A percentile compares a stretch with the other conserved stretches of the same genome.
Conservation (phyloP, 495 filamentous ascomycete genomes). For the Trichodelitschia bisporula region DNA sequence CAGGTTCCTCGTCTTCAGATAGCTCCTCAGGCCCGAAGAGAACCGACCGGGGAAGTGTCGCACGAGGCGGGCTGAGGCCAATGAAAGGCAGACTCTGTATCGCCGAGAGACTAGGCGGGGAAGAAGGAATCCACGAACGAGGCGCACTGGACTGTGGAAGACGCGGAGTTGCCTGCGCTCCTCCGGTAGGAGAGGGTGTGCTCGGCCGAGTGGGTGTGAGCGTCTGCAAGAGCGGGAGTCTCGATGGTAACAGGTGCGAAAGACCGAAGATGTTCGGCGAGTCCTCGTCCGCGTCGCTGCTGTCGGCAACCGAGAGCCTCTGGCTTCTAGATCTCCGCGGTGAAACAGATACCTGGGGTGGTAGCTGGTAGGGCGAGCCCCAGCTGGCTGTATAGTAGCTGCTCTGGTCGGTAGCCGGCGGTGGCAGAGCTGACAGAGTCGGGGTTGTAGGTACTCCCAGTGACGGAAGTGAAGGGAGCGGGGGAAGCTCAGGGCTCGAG, state of each 20-base stretch:
- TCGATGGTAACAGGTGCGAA: constrained; percentile 14
- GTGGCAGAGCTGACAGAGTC: constrained; percentile 5
- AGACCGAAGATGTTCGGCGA: constrained; percentile 11
- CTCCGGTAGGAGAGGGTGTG: constrained; percentile 1
- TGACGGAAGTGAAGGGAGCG: constrained; percentile 6
- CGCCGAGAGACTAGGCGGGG: too few species aligned
- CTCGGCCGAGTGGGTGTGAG: constrained; percentile 7
- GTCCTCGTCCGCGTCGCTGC: constrained; percentile 14
- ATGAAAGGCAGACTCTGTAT: too few species aligned
- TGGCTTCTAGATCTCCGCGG: too few species aligned
- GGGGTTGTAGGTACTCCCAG: constrained; percentile 8
- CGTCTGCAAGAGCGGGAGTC: constrained; percentile 6
- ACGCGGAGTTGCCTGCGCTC: too few species aligned
- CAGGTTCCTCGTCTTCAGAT: too few species aligned
- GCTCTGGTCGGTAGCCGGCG: constrained; percentile 6
- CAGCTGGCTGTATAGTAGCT: constrained; percentile 18
- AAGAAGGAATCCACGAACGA: too few species aligned
- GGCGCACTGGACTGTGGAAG: too few species aligned
- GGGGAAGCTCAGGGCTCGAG: constrained; percentile 12
- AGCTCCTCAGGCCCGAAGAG: too few species aligned
- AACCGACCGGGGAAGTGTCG: too few species aligned
- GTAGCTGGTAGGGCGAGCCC: constrained; percentile 16
- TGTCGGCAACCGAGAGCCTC: constrained; percentile 2
- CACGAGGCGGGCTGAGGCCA: too few species aligned
- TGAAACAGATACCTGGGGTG: constrained; percentile 10